Base-by-base conservation (phyloP, 768 basidiomycete genomes). In the Tulasnella sp. region DNA sequence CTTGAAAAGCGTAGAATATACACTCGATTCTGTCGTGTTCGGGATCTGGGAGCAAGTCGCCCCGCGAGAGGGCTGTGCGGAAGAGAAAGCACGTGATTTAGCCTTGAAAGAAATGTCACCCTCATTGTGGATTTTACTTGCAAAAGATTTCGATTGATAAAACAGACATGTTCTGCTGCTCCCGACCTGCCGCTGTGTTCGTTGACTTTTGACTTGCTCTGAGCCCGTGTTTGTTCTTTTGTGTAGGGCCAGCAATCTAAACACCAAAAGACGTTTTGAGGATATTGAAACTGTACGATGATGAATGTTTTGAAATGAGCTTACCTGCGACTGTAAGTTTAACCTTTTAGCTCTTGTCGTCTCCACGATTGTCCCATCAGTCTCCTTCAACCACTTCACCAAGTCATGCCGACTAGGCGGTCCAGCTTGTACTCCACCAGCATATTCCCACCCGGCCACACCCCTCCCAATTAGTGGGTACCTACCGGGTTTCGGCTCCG, bases 71-170 rank as follows among this genome's bases (percentile, higher is more conserved):
- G 15, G 79, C 88, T 88, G 63, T 2, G n/a, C 44, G 21, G 7
- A 61, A 3, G 19, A 47, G 55, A 13, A 27, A 26, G 24, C 10
- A 4, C 13, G 11, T 9, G 24, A 48, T 48, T 5, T 7, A n/a
- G n/a, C 19, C 45, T 48, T 48, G 7, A 23, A n/a, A 48, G 19
- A 23, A 19, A 9, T 8, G 23, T 15, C n/a, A 26, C 23, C 30
- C 17, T 41, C n/a, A n/a, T 60, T 21, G 26, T 29, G n/a, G 9
- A n/a, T 41, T 47, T 5, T 3, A 67, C 82, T 59, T 58, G 89
- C 94, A 87, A 65, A 94, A 90, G 1, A 93, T 72, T 69, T 99
- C 96, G 44, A 97, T 68, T 1, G 87, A 83, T 41, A 97, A 70
- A 7, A 90, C 73, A 0, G 85, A 80, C 86, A 97, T 89, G 64